Evolutionary conservation across 148 eudicot genomes (phyloP).

Genomic region (Polygonum aviculare): DNA sequence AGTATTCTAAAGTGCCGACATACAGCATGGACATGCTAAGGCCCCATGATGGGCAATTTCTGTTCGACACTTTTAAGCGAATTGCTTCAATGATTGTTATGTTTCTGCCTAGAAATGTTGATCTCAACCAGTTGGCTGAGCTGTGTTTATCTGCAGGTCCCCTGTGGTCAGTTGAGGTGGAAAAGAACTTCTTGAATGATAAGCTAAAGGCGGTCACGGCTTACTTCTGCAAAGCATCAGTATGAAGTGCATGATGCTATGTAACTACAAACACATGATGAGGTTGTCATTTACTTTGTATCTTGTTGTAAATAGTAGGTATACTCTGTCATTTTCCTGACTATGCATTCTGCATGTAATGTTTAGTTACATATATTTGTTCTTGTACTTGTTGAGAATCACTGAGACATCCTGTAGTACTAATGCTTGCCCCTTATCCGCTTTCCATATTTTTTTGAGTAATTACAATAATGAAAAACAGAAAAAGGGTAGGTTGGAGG

Average conservation of each 20-base stretch:
- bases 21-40: conserved; percentile 73
- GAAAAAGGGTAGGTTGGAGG: neutral
- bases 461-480: too few species aligned
- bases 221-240: conserved; percentile 42
- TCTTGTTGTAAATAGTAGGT: neutral
- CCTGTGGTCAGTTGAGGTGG: conserved; percentile 93
- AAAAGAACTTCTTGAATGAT: conserved; percentile 75
- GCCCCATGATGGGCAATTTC: conserved; percentile 63
- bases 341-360: neutral
- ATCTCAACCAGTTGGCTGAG: conserved; percentile 73
- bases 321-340: neutral
- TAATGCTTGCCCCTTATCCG: neutral
- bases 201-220: conserved; percentile 88
- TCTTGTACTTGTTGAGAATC: neutral
- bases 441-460: too few species aligned
- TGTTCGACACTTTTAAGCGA: conserved; percentile 47
- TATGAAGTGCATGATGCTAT: neutral
- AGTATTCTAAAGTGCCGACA: conserved; percentile 42
- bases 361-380: neutral
- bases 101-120: conserved; percentile 89
- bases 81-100: conserved; percentile 59
- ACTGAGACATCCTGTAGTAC: neutral
- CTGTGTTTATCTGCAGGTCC: conserved; percentile 51
- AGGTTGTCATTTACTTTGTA: neutral
- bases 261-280: neutral